Evolutionary conservation across 2,329 filamentous ascomycete genomes (phyloP), one percentile per base, ranked within the genome.

Genomic region (Aspergillus chevalieri): DNA sequence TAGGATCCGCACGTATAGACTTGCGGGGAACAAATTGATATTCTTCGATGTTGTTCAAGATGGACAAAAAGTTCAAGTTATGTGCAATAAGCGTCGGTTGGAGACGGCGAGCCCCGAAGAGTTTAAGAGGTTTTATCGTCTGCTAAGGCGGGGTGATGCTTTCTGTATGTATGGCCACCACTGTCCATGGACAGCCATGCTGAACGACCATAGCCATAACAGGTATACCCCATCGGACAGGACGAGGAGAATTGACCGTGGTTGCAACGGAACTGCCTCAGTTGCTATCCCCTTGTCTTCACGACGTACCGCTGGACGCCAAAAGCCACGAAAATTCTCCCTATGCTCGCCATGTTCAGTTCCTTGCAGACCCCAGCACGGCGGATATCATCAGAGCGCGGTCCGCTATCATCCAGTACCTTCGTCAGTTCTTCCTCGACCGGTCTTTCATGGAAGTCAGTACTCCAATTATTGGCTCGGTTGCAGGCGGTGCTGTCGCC

Each of bases 401-500:
- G 33, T 84, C 89, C 0, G 74, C 82, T 34, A 81, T 97, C 52
- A 84, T 89, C 55, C 83, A 84, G 51, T 80, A 82, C 56, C 77
- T 97, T 56, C 83, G 89, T 33, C 78, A 82, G 46, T 89, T 86
- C 65, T 82, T 97, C 48, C 76, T 88, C 52, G 75, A 82, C 7
- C 77, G 80, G 43, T 78, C 80, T 5, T 96, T 96, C 63, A 74
- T 90, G 47, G 91, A 96, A 70, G 90, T 97, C 43, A 87, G 87
- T 59, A 98, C 93, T 0, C 93, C 93, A 0, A 89, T 97, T 50
- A 77, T 98, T 47, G 85, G 87, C 6, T 82, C 85, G 43, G 80
- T 84, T 45, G 90, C 91, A 1, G 87, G 90, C n/a, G 93, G 93
- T 38, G 93, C 93, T 4, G 79, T 85, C 36, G 93, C 93, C 1